Conservation (phyloP, 2,329 filamentous ascomycete genomes). For the Neofusicoccum parvum region DNA sequence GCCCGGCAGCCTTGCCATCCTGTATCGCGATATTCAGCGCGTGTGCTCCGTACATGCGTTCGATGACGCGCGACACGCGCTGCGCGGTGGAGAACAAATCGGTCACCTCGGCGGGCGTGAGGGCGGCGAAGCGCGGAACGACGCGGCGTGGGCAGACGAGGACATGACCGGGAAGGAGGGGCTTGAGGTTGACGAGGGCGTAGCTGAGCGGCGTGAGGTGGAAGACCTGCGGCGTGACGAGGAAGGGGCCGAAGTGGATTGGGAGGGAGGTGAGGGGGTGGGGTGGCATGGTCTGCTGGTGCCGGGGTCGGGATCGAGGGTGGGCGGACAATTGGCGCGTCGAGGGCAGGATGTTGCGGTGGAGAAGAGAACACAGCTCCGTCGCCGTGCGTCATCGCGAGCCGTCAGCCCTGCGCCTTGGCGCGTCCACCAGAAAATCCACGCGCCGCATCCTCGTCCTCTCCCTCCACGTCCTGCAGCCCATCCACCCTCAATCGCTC, state of each 20-base stretch:
- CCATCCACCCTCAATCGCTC: not conserved
- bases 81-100: constrained; percentile 91
- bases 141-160: constrained; percentile 76
- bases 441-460: not conserved
- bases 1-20: constrained; percentile 85
- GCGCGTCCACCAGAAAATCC: constrained; percentile 4
- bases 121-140: constrained; percentile 74
- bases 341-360: not conserved
- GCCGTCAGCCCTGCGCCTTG: not conserved
- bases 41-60: constrained; percentile 62
- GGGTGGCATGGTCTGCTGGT: constrained; percentile 27
- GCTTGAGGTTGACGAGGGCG: constrained; percentile 93
- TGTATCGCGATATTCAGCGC: constrained; percentile 95
- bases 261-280: constrained; percentile 24
- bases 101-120: constrained; percentile 69
- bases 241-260: constrained; percentile 74
- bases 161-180: constrained; percentile 88
- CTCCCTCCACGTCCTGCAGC: not conserved
- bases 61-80: constrained; percentile 75
- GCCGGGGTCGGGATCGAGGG: constrained; percentile 27
- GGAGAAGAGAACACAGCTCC: not conserved
- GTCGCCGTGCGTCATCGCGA: not conserved
- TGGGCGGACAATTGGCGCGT: not conserved
- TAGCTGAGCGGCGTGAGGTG: constrained; percentile 77
- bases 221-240: constrained; percentile 86